Conservation (phyloP, 305 asterid genomes). For the Nicotiana rustica region DNA sequence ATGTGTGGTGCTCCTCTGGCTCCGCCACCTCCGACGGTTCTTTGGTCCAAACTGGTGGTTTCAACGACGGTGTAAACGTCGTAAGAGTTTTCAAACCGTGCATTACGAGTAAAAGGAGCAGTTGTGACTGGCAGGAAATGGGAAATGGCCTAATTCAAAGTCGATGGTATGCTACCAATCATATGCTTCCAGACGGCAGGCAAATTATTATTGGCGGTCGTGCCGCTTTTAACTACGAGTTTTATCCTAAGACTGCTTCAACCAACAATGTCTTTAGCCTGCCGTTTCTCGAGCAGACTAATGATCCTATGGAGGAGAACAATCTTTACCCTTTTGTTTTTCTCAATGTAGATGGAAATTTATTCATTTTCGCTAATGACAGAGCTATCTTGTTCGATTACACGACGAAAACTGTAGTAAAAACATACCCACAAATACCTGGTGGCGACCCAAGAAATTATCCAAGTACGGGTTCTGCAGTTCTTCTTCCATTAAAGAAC, state of each 20-base stretch:
- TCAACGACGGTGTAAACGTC: not conserved
- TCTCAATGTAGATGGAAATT: conserved; percentile 37
- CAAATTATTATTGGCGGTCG: conserved; percentile 42
- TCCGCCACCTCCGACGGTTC: too few relatives aligned
- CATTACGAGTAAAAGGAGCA: too few relatives aligned
- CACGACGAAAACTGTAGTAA: not conserved
- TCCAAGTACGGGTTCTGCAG: too few relatives aligned
- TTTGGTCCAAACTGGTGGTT: too few relatives aligned
- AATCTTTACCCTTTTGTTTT: conserved; percentile 43
- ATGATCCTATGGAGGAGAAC: conserved; percentile 37
- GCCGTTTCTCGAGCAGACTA: conserved; percentile 38
- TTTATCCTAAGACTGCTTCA: conserved; percentile 29
- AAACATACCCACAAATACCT: not conserved
- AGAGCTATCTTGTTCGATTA: conserved; percentile 34
- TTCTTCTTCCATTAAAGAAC: too few relatives aligned
- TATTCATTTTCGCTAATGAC: conserved; percentile 40
- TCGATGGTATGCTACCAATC: conserved; percentile 44
- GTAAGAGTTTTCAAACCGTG: not conserved
- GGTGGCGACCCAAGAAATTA: too few relatives aligned
- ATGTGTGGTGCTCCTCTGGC: too few relatives aligned
- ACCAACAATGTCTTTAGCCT: not conserved
- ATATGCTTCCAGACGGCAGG: conserved; percentile 39
- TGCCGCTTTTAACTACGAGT: conserved; percentile 36
- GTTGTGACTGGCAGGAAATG: too few relatives aligned
- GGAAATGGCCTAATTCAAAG: not conserved